Percentiles rank a stretch among this genome's conserved stretches.
phyloP scores from a whole-genome alignment of 1,139 yeast genomes.

The Hanseniaspora uvarum region DNA sequence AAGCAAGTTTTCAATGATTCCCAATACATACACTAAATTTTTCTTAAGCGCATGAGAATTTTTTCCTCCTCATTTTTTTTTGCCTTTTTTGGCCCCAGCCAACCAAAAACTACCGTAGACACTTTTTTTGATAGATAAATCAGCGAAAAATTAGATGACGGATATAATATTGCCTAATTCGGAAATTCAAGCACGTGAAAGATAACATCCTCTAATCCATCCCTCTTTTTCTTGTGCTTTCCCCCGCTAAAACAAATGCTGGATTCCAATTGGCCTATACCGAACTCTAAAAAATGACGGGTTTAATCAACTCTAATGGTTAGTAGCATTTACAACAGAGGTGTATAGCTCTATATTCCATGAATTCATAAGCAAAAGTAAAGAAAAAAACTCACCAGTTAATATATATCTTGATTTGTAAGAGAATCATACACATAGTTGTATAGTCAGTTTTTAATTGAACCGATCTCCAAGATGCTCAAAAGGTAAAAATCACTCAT shows the following conservation, averaged over 20 bases:
- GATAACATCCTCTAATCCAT: neutral
- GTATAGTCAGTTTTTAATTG: too few relatives aligned
- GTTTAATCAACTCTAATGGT: neutral
- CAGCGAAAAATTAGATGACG: neutral
- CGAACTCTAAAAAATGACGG: neutral
- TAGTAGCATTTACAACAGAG: neutral
- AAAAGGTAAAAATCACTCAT: too few relatives aligned
- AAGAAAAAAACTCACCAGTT: too few relatives aligned
- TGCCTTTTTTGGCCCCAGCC: neutral
- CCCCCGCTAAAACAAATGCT: neutral
- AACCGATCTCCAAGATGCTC: too few relatives aligned
- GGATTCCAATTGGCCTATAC: neutral
- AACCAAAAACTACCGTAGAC: neutral
- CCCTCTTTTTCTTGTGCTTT: neutral
- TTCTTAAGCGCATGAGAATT: neutral
- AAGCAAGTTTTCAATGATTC: neutral
- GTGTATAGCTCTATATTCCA: too few relatives aligned
- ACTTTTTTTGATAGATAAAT: too few relatives aligned
- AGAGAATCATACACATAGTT: too few relatives aligned
- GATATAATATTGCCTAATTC: neutral
- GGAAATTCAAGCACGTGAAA: neutral
- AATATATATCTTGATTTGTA: too few relatives aligned
- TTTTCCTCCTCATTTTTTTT: neutral
- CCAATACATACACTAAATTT: neutral
- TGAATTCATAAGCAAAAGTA: too few relatives aligned